Conservation (phyloP, 768 basidiomycete genomes). For the Phlegmacium glaucopus region DNA sequence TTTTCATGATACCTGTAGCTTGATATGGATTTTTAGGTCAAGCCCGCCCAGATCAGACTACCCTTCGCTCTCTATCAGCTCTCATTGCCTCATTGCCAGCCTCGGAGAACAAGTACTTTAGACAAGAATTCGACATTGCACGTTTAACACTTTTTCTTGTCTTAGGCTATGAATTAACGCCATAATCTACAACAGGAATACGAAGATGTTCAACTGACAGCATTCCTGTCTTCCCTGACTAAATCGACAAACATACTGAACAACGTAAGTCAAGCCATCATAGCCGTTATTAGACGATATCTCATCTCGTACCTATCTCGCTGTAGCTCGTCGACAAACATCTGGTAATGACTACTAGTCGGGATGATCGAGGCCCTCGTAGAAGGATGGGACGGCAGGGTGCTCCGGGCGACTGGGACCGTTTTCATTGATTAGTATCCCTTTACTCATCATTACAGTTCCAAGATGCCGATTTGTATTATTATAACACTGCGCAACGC, state of each 20-base stretch:
- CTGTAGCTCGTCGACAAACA: constrained; percentile 78
- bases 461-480: too few species aligned
- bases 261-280: constrained; percentile 55
- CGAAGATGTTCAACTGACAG: constrained; percentile 91
- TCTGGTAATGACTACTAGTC: constrained; percentile 51
- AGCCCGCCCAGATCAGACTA: constrained; percentile 73
- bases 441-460: background rate
- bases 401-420: constrained; percentile 50
- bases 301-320: background rate
- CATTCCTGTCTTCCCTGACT: constrained; percentile 83
- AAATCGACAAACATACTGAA: constrained; percentile 86
- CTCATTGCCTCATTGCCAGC: constrained; percentile 87
- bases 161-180: background rate
- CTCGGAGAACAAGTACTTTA: constrained; percentile 77
- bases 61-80: constrained; percentile 81
- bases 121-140: constrained; percentile 87
- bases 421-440: constrained; percentile 35
- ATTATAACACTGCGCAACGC: too few species aligned
- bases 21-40: constrained; percentile 45
- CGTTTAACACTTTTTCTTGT: constrained; percentile 16
- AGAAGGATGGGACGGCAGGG: constrained; percentile 51
- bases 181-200: constrained; percentile 66
- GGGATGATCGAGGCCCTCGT: constrained; percentile 54
- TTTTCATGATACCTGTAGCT: constrained; percentile 1
- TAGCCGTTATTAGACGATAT: constrained; percentile 4